Evolutionary conservation across 345 rosid species (phyloP), one percentile per base, ranked within the genome.

Genomic region (Punica granatum): DNA sequence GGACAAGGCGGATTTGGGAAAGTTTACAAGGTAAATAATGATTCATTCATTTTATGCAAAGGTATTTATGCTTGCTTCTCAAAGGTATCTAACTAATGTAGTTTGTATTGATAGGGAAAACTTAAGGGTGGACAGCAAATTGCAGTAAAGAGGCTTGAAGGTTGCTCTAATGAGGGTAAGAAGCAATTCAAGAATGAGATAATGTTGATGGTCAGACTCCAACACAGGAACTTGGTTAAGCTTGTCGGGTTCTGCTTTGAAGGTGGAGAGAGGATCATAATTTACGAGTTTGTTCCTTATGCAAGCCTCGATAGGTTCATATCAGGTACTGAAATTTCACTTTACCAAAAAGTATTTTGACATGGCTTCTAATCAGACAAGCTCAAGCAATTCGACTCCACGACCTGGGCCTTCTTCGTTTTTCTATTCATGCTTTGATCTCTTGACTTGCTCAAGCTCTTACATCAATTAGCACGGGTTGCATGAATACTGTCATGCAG

Each of bases 141-240:
- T 21, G 89, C 90, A 1, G 88, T 88, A 43, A 90, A 90, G 75
- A 78, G 85, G 70, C 74, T 85, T 9, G 80, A 87, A 4, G 54
- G 76, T 7, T 69, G 61, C 23, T 90, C 97, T 0, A 77, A 85
- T 11, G 90, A 85, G 78, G 94, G 90, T 15, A 61, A 77, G 0
- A 67, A 68, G 64, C 87, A 90, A 51, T 83, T 90, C 44, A 75
- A 70, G 70, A 89, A 84, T 39, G 92, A 89, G 67, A 83, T 87
- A 12, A 51, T 71, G 19, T 70, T 87, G 25, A 80, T 90, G 23
- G 70, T 85, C 0, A 81, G 78, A 67, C 78, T 90, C 30, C 92
- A 84, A 60, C 88, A 87, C 70, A 41, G 78, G 36, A 87, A 88
- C 66, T 72, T 88, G 32, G 91, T 87, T 59, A 84, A 70, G 28